Base-by-base conservation (phyloP, 768 basidiomycete species). In the Tylopilus felleus region DNA sequence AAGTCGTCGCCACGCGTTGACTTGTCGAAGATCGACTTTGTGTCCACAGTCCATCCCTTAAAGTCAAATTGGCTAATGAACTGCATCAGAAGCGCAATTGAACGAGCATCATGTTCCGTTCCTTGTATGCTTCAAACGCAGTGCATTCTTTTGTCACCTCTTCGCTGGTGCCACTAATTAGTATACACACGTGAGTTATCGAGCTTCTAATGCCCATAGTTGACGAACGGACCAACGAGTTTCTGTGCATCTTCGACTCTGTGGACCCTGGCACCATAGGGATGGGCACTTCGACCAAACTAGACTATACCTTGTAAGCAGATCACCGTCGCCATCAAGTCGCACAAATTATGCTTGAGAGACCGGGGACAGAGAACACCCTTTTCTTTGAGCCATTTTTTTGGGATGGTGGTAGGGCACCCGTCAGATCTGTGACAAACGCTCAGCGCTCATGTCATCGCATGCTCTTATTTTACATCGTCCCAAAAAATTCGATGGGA, bases 1-100 rank as follows among this genome's bases (percentile, higher is more conserved):
- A n/a, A n/a, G n/a, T n/a, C n/a, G n/a, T n/a, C n/a, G n/a, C n/a
- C n/a, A n/a, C n/a, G n/a, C n/a, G n/a, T n/a, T n/a, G n/a, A n/a
- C n/a, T n/a, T n/a, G 17, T 36, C 2, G 16, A 41, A 29, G 16
- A 61, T 57, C 5, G 3, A 65, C 56, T 59, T 62, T 19, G 60
- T 65, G 49, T 60, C 66, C 41, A 60, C 59, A 1, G 56, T 59
- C 40, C 56, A 59, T 28, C 56, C 57, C 25, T 50, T 56, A 42
- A 58, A 41, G 35, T 64, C 54, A 5, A 67, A 35, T 43, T 55
- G 39, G 14, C 53, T 5, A 39, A 63, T 51, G 28, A 63, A 6
- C 58, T 63, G 35, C 8, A 4, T 16, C 19, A 25, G 17, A 13
- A 7, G 23, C 16, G 9, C 7, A 1, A n/a, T n/a, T n/a, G n/a